Evolutionary conservation across 2,329 filamentous ascomycete genomes (phyloP).

Genomic region (Cordyceps cicadae): DNA sequence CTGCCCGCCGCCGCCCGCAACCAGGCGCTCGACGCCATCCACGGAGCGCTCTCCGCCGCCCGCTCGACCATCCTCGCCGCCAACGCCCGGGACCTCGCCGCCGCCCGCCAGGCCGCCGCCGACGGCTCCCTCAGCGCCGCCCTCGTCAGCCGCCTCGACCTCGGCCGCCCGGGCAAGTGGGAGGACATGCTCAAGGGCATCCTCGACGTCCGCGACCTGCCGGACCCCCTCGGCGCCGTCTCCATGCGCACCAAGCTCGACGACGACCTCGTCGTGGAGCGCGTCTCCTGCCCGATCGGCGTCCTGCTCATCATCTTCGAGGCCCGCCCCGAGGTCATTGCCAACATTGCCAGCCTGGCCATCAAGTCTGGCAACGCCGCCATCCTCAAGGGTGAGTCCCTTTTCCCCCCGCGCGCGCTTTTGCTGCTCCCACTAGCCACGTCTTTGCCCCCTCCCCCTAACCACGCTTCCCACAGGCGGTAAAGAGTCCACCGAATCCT

Average conservation of each 20-base stretch:
- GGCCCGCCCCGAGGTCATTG: conserved; percentile 93
- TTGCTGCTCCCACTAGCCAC: too few species aligned
- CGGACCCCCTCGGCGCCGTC: conserved; percentile 83
- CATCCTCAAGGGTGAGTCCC: conserved; percentile 69
- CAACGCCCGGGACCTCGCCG: conserved; percentile 73
- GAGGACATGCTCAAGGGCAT: conserved; percentile 98
- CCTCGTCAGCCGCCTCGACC: conserved; percentile 78
- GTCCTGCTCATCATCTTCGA: conserved; percentile 99
- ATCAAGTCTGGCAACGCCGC: conserved; percentile 97
- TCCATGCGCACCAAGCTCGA: conserved; percentile 80
- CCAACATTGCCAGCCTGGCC: conserved; percentile 90
- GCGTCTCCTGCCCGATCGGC: conserved; percentile 88
- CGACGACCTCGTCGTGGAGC: conserved; percentile 74
- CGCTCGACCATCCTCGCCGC: conserved; percentile 74
- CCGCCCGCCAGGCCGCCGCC: conserved; percentile 63
- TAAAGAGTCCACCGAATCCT: conserved; percentile 93
- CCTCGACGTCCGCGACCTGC: conserved; percentile 71
- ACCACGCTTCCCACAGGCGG: too few species aligned
- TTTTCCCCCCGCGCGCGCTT: too few species aligned
- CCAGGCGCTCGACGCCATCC: conserved; percentile 73
- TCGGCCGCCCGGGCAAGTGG: conserved; percentile 82
- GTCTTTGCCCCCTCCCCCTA: too few species aligned
- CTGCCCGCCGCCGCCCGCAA: conserved; percentile 71
- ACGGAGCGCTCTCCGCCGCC: conserved; percentile 62
- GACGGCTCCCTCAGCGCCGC: conserved; percentile 71